These are phyloP conservation scores for Aspergillus caelatus DNA, from an alignment of 2,329 filamentous ascomycete genomes.

Conservation along the genomic window DNA sequence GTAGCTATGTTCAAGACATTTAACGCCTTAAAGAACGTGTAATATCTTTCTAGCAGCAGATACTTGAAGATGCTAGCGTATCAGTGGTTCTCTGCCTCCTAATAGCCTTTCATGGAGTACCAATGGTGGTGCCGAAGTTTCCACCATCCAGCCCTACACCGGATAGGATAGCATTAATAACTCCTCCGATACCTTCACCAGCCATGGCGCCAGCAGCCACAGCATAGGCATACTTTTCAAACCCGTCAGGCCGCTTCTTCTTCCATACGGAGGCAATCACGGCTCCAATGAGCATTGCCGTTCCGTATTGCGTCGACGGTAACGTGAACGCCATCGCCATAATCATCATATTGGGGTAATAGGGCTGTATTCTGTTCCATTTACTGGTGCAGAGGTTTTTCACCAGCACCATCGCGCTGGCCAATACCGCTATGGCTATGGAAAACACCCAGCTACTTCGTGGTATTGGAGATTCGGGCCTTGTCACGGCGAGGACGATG, in stretches of 20 bases:
- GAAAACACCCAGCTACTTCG: slow-evolving; percentile 1
- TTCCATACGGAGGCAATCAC: slow-evolving; percentile 2
- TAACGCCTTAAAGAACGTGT: too few relatives aligned
- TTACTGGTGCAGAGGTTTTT: background rate
- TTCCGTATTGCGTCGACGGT: slow-evolving; percentile 4
- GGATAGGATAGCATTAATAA: background rate
- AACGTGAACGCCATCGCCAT: slow-evolving; percentile 10
- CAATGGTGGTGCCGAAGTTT: background rate
- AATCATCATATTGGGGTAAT: slow-evolving; percentile 12
- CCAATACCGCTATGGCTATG: background rate
- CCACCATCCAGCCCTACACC: background rate
- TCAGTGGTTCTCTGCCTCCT: too few relatives aligned
- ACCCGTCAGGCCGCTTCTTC: background rate
- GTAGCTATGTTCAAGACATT: too few relatives aligned
- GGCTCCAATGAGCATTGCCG: slow-evolving; percentile 5
- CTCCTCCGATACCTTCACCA: slow-evolving; percentile 9
- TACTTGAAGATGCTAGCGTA: too few relatives aligned
- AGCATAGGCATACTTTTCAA: slow-evolving; percentile 6
- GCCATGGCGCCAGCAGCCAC: slow-evolving; percentile 9
- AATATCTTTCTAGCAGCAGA: too few relatives aligned
- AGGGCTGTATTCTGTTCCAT: background rate
- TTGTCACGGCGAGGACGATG: slow-evolving; percentile 5
- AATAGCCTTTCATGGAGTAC: too few relatives aligned
- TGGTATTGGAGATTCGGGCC: slow-evolving; percentile 1
- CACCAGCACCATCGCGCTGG: background rate